phyloP scores from a whole-genome alignment of 2,329 filamentous ascomycete genomes.

The Penicillium sp. region DNA sequence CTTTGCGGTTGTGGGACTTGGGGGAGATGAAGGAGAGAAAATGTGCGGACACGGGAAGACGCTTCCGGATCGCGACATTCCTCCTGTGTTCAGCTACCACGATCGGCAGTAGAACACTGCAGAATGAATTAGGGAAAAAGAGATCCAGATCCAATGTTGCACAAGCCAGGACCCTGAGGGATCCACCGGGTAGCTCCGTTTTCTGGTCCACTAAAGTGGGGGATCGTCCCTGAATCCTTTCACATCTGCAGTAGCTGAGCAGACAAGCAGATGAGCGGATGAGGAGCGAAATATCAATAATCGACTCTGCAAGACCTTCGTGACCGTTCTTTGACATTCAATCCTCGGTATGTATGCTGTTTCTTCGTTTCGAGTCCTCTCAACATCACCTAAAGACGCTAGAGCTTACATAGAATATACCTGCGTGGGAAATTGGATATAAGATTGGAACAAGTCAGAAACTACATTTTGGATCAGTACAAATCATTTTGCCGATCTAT shows the following conservation, averaged over 20 bases:
- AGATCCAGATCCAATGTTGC: not conserved
- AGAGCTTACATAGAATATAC: too few relatives aligned
- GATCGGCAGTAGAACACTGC: not conserved
- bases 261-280: not conserved
- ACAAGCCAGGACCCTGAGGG: not conserved
- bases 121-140: not conserved
- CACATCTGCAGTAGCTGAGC: not conserved
- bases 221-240: not conserved
- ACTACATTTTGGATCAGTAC: too few relatives aligned
- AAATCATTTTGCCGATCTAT: too few relatives aligned
- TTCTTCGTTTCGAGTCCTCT: too few relatives aligned
- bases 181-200: not conserved
- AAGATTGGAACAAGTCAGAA: not conserved
- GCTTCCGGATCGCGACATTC: constrained; percentile 1
- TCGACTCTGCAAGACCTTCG: not conserved
- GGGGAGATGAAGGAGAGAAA: not conserved
- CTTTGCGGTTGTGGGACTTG: not conserved
- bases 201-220: not conserved
- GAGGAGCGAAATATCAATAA: not conserved
- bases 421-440: not conserved
- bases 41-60: constrained; percentile 2
- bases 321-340: too few relatives aligned
- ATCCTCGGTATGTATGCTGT: too few relatives aligned
- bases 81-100: not conserved
- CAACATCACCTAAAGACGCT: too few relatives aligned